Evolutionary conservation across 495 filamentous ascomycete genomes (phyloP).

Genomic region (Thermothielavioides terrestris): DNA sequence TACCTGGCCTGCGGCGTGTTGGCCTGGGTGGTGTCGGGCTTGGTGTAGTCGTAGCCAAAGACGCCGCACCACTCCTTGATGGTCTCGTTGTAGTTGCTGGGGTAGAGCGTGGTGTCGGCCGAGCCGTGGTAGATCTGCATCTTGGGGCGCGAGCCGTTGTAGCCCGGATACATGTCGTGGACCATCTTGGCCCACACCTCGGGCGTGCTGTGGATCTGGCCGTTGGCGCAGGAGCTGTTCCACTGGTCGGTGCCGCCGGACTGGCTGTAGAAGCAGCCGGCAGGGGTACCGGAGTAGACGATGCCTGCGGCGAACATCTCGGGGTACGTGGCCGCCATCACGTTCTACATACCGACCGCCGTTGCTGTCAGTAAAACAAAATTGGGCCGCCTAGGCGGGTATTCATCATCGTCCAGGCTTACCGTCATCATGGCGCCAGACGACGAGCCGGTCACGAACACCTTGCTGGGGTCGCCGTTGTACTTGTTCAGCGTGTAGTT

Average conservation of each 20-base stretch:
- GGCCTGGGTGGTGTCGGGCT: conserved; percentile 8
- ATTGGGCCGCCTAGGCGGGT: no score
- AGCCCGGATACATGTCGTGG: conserved; percentile 35
- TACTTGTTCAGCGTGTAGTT: conserved; percentile 43
- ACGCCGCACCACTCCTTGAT: conserved; percentile 46
- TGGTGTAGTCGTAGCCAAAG: conserved; percentile 24
- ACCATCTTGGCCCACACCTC: conserved; percentile 37
- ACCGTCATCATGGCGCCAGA: conserved; percentile 48
- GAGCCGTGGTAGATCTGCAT: conserved; percentile 48
- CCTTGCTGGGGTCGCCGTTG: conserved; percentile 38
- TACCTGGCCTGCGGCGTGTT: conserved; percentile 15
- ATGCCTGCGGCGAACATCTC: conserved; percentile 35
- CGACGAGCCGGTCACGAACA: conserved; percentile 44
- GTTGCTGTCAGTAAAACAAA: neutral
- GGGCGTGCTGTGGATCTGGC: conserved; percentile 27
- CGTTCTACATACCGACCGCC: conserved; percentile 15
- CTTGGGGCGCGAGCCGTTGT: conserved; percentile 35
- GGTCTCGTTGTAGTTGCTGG: conserved; percentile 41
- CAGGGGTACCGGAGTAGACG: conserved; percentile 31
- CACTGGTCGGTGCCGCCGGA: conserved; percentile 28
- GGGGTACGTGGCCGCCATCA: conserved; percentile 32
- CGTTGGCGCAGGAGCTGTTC: conserved; percentile 27
- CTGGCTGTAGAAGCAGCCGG: conserved; percentile 31
- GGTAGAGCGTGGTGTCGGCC: conserved; percentile 31
- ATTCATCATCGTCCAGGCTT: no score